Conservation (phyloP, 306 rosid genomes). For the Gastrolobium villosum region DNA sequence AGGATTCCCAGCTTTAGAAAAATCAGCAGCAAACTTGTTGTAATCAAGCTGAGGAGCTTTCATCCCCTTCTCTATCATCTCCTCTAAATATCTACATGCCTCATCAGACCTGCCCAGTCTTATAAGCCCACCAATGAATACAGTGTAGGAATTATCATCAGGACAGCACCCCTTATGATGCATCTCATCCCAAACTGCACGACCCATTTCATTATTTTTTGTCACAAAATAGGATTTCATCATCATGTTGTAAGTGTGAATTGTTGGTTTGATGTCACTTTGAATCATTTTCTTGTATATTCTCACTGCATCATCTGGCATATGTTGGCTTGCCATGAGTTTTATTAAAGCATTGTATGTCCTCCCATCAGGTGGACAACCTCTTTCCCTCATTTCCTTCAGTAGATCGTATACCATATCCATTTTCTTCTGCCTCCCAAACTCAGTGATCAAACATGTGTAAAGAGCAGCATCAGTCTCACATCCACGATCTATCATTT, state of each 20-base stretch:
- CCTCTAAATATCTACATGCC: constrained; percentile 83
- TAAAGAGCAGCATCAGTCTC: constrained; percentile 73
- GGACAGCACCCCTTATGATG: constrained; percentile 79
- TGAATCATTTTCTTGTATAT: constrained; percentile 83
- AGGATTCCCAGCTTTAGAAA: constrained; percentile 80
- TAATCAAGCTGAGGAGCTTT: constrained; percentile 90
- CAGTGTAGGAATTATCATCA: constrained; percentile 79
- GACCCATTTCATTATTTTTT: constrained; percentile 77
- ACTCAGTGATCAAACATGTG: constrained; percentile 84
- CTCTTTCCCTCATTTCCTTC: constrained; percentile 72
- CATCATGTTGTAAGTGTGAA: constrained; percentile 90
- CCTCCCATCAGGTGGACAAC: constrained; percentile 76
- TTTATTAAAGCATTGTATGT: constrained; percentile 85
- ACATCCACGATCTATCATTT: constrained; percentile 70
- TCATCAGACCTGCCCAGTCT: constrained; percentile 73
- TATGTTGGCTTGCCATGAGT: constrained; percentile 74
- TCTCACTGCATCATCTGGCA: constrained; percentile 80
- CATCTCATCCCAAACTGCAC: constrained; percentile 80
- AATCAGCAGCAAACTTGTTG: constrained; percentile 84
- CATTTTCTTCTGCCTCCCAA: constrained; percentile 88
- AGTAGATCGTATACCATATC: constrained; percentile 65
- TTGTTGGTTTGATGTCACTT: constrained; percentile 68
- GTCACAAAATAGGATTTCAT: constrained; percentile 84
- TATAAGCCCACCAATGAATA: constrained; percentile 85
- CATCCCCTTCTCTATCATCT: constrained; percentile 92